These are phyloP conservation scores for Trichoderma hamatum DNA, from an alignment of 2,329 filamentous ascomycete genomes.

Conservation along the genomic window DNA sequence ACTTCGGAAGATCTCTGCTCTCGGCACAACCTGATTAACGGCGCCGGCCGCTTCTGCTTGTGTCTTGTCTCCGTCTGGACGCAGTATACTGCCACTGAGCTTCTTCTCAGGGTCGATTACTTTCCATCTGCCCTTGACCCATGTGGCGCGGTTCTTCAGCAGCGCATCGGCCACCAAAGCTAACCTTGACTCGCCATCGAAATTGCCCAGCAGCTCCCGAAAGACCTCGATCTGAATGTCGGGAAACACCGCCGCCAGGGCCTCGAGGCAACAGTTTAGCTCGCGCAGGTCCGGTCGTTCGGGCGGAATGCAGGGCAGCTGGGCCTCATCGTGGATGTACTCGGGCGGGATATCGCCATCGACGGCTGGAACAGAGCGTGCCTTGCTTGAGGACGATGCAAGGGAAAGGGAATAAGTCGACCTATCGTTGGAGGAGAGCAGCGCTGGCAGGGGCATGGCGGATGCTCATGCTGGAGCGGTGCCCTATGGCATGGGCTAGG, in stretches of 20 bases:
- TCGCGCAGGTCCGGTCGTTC: constrained; percentile 66
- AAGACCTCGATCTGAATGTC: constrained; percentile 82
- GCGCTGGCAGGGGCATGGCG: constrained; percentile 54
- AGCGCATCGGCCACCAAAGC: constrained; percentile 77
- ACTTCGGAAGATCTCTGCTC: constrained; percentile 69
- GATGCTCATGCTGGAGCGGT: constrained; percentile 41
- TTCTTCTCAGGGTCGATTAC: constrained; percentile 45
- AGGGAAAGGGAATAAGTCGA: constrained; percentile 37
- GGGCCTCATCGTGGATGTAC: constrained; percentile 59
- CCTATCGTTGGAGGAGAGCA: constrained; percentile 50
- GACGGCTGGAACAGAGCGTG: constrained; percentile 28
- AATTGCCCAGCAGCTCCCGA: constrained; percentile 74
- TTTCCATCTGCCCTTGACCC: constrained; percentile 70
- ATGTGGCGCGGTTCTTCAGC: constrained; percentile 70
- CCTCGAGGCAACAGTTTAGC: constrained; percentile 70
- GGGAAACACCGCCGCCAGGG: constrained; percentile 73
- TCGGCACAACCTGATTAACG: constrained; percentile 45
- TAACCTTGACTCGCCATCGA: constrained; percentile 75
- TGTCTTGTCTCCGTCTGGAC: constrained; percentile 29
- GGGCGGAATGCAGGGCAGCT: constrained; percentile 52
- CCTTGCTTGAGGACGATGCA: constrained; percentile 34
- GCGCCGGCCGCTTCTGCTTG: constrained; percentile 25
- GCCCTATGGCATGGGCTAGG: constrained; percentile 24
- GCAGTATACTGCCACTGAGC: constrained; percentile 26
- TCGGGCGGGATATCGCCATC: constrained; percentile 41